Evolutionary conservation across 768 basidiomycete genomes (phyloP).

Genomic region (Phlegmacium glaucopus): DNA sequence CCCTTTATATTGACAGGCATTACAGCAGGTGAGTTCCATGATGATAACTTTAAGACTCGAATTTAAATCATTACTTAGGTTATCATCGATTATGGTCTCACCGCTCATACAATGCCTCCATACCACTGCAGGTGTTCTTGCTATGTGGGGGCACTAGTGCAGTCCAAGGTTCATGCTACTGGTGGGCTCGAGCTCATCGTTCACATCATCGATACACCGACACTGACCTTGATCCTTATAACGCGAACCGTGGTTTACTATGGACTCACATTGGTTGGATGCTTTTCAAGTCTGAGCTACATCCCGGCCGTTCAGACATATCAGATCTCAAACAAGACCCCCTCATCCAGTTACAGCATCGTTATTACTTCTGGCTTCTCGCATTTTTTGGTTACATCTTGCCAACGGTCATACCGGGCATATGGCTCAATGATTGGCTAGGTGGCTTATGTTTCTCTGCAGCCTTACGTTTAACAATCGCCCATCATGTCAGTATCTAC

Average conservation of each 20-base stretch:
- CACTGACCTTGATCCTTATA: slow-evolving; percentile 84
- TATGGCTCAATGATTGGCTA: slow-evolving; percentile 71
- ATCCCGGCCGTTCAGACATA: slow-evolving; percentile 67
- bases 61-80: slow-evolving; percentile 31
- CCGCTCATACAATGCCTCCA: slow-evolving; percentile 73
- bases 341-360: slow-evolving; percentile 77
- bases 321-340: slow-evolving; percentile 69
- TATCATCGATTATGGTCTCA: slow-evolving; percentile 90
- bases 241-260: slow-evolving; percentile 70
- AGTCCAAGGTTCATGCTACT: slow-evolving; percentile 82
- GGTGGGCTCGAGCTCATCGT: slow-evolving; percentile 84
- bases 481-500: slow-evolving; percentile 67
- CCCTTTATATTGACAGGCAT: slow-evolving; percentile 31
- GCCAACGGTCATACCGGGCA: slow-evolving; percentile 65
- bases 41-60: too few species aligned
- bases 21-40: slow-evolving; percentile 38
- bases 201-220: slow-evolving; percentile 85
- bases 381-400: slow-evolving; percentile 67
- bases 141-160: slow-evolving; percentile 77
- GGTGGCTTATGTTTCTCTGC: slow-evolving; percentile 78
- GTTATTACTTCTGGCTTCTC: slow-evolving; percentile 62
- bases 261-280: slow-evolving; percentile 89
- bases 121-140: slow-evolving; percentile 67
- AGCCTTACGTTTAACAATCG: slow-evolving; percentile 66
- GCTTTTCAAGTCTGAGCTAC: slow-evolving; percentile 69